Conservation (phyloP, 371 early-diverging fungal genomes). For the Apophysomyces elegans region DNA sequence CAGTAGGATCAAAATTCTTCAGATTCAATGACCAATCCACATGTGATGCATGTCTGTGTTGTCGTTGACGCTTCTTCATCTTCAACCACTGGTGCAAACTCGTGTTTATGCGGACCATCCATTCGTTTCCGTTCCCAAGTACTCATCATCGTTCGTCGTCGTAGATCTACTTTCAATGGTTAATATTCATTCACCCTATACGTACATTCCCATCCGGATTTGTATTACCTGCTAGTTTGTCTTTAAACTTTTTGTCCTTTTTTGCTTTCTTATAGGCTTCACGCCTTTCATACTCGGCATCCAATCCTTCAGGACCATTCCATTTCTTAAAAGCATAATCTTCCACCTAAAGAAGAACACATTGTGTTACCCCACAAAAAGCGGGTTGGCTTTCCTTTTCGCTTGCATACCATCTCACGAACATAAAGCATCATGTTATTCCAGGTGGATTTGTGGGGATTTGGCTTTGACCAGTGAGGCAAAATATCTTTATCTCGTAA, state of each 20-base stretch:
- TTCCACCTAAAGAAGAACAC: constrained; percentile 67
- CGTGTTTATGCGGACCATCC: constrained; percentile 76
- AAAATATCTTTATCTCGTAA: constrained; percentile 78
- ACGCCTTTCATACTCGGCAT: constrained; percentile 89
- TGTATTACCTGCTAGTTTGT: constrained; percentile 64
- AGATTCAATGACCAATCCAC: constrained; percentile 74
- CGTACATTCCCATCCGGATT: background rate
- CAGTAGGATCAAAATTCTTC: constrained; percentile 65
- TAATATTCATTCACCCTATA: background rate
- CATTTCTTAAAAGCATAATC: constrained; percentile 92
- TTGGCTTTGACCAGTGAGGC: constrained; percentile 88
- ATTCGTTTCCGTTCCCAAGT: constrained; percentile 70
- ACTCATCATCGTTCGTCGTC: constrained; percentile 84
- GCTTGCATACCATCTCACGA: constrained; percentile 68
- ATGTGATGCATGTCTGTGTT: constrained; percentile 66
- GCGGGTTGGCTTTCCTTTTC: background rate
- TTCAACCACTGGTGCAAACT: constrained; percentile 59
- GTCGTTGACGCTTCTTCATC: constrained; percentile 52
- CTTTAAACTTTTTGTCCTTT: constrained; percentile 86
- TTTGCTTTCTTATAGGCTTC: constrained; percentile 76
- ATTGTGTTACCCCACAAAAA: background rate
- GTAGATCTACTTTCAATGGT: constrained; percentile 57
- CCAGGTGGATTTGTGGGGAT: constrained; percentile 94
- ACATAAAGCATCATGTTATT: constrained; percentile 95
- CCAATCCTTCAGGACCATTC: constrained; percentile 86